Percentiles rank a stretch among this genome's conserved stretches.
Conservation (phyloP, 768 basidiomycete species). For the Podaxis mareebaensis region DNA sequence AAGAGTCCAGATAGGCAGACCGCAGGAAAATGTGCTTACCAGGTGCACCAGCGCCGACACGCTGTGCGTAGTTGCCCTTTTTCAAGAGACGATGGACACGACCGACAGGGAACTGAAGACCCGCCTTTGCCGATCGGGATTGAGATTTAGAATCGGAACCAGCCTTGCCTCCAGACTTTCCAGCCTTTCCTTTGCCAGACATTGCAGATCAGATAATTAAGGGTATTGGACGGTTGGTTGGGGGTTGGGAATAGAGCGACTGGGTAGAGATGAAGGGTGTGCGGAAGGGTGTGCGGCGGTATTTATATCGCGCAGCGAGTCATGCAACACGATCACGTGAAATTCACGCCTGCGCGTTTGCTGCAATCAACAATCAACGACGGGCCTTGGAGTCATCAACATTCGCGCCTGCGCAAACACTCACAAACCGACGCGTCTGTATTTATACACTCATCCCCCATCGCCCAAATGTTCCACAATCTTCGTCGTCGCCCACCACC, state of each 20-base stretch:
- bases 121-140: constrained; percentile 74
- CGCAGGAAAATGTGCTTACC: constrained; percentile 56
- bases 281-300: constrained; percentile 20
- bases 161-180: neutral
- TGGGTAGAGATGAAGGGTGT: constrained; percentile 12
- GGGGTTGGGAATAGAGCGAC: constrained; percentile 20
- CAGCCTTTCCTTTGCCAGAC: neutral
- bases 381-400: neutral
- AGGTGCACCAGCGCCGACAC: constrained; percentile 58
- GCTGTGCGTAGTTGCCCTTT: constrained; percentile 83
- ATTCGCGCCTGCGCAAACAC: constrained; percentile 11
- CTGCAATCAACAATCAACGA: constrained; percentile 17
- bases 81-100: constrained; percentile 90
- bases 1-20: too few relatives aligned
- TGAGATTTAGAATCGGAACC: constrained; percentile 58
- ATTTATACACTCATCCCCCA: constrained; percentile 13
- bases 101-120: constrained; percentile 85
- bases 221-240: constrained; percentile 12
- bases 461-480: constrained; percentile 2
- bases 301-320: constrained; percentile 35
- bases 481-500: constrained; percentile 26
- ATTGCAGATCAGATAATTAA: constrained; percentile 17
- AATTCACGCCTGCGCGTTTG: neutral
- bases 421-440: constrained; percentile 13
- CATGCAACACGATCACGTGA: constrained; percentile 6